Percentiles rank a stretch among this genome's conserved stretches.
Evolutionary conservation across 2,329 filamentous ascomycete species (phyloP).

Genomic region (Talaromyces sp.): DNA sequence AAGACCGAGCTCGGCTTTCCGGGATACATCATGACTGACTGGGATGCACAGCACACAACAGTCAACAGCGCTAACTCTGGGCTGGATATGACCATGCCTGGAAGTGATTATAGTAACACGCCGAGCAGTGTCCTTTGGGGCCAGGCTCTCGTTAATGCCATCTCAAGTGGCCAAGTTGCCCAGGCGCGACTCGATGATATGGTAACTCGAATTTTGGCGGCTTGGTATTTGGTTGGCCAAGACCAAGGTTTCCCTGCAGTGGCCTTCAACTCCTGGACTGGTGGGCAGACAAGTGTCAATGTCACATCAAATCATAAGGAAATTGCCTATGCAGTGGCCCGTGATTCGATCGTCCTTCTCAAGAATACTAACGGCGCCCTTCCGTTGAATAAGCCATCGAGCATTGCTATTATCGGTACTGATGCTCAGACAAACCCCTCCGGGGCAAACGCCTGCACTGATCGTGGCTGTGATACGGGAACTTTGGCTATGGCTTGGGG

Average conservation of each 20-base stretch:
- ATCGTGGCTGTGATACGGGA: conserved; percentile 79
- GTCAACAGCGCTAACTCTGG: conserved; percentile 40
- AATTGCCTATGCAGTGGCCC: conserved; percentile 68
- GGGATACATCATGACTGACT: conserved; percentile 44
- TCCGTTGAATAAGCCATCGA: conserved; percentile 46
- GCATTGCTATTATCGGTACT: conserved; percentile 69
- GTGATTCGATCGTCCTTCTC: conserved; percentile 69
- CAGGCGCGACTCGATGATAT: conserved; percentile 82
- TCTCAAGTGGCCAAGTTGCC: conserved; percentile 77
- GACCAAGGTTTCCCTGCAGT: conserved; percentile 46
- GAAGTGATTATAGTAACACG: conserved; percentile 48
- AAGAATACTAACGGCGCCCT: conserved; percentile 48
- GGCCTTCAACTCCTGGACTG: conserved; percentile 46
- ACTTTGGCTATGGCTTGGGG: conserved; percentile 86
- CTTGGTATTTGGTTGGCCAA: conserved; percentile 85
- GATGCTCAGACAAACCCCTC: conserved; percentile 62
- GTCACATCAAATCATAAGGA: conserved; percentile 56
- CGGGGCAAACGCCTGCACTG: conserved; percentile 70
- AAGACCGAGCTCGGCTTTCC: conserved; percentile 50
- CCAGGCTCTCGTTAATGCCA: conserved; percentile 64
- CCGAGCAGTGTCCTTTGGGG: conserved; percentile 73
- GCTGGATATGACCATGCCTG: conserved; percentile 45
- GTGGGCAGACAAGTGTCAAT: conserved; percentile 52
- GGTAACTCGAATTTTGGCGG: conserved; percentile 76
- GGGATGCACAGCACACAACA: conserved; percentile 42